These are phyloP conservation scores for Verticillium albo-atrum DNA, from an alignment of 2,329 filamentous ascomycete species.

Conservation along the genomic window DNA sequence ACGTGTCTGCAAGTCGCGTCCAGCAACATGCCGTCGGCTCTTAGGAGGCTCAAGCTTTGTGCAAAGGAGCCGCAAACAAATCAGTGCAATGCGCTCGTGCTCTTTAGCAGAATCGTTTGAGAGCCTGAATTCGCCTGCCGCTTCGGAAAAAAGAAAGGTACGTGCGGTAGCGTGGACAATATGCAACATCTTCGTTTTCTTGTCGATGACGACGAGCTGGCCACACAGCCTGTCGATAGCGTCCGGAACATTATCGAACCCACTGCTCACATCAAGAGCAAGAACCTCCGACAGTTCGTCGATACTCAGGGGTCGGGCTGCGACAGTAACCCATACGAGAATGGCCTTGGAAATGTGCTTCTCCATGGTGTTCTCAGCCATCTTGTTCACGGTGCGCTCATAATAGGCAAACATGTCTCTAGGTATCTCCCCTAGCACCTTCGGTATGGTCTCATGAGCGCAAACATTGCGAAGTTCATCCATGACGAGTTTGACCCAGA, in stretches of 20 bases:
- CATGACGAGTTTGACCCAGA: constrained; percentile 26
- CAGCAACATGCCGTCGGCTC: not conserved
- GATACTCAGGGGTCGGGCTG: constrained; percentile 15
- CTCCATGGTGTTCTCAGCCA: constrained; percentile 20
- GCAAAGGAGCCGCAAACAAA: constrained; percentile 18
- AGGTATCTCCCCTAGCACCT: constrained; percentile 23
- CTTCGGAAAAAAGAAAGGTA: constrained; percentile 19
- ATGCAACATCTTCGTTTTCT: constrained; percentile 10
- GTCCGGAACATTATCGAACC: constrained; percentile 13
- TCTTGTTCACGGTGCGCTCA: constrained; percentile 12
- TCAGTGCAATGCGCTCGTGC: constrained; percentile 18
- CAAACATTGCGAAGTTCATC: constrained; percentile 21
- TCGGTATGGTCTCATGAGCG: constrained; percentile 16
- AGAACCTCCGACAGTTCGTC: constrained; percentile 21
- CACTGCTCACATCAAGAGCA: constrained; percentile 18
- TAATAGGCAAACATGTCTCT: constrained; percentile 25
- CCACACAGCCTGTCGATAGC: constrained; percentile 22
- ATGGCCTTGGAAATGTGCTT: constrained; percentile 21
- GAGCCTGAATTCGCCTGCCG: constrained; percentile 18
- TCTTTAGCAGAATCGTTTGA: constrained; percentile 7
- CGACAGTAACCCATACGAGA: constrained; percentile 20
- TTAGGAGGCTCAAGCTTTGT: constrained; percentile 15
- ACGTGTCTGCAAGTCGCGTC: not conserved
- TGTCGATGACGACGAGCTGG: constrained; percentile 21
- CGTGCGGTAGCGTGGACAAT: constrained; percentile 22